A percentile compares a stretch with the other conserved stretches of the same genome.
These are phyloP conservation scores for Coelastrella sp. DNA, from an alignment of 139 green algal species.

Conservation along the genomic window DNA sequence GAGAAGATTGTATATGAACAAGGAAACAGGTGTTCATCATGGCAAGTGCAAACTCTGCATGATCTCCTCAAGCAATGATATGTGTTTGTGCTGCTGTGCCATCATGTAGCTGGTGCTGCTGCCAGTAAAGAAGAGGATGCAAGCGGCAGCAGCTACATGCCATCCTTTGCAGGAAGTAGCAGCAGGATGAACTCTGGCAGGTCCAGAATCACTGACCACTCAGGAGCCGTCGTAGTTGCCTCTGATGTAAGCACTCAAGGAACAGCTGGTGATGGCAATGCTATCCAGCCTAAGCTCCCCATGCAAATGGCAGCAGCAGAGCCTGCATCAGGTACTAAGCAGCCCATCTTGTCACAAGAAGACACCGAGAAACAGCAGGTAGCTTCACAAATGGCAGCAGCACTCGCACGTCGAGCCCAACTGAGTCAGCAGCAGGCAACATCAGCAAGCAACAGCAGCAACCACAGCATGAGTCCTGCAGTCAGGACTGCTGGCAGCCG, in stretches of 20 bases:
- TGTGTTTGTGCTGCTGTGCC: neutral
- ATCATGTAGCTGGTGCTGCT: neutral
- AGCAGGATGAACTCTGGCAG: slow-evolving; percentile 1
- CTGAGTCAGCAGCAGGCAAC: slow-evolving; percentile 39
- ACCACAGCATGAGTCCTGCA: slow-evolving; percentile 9
- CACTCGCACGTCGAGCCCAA: slow-evolving; percentile 23
- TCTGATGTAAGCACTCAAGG: no score
- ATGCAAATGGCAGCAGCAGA: neutral
- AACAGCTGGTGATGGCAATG: neutral
- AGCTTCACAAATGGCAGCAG: slow-evolving; percentile 27
- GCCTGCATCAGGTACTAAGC: slow-evolving; percentile 8
- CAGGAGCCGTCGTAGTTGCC: no score
- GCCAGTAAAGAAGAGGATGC: neutral
- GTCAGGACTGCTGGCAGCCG: neutral
- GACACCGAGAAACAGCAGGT: slow-evolving; percentile 25
- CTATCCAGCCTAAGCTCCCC: no score
- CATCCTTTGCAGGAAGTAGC: neutral
- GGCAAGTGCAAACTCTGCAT: no score
- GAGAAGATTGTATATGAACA: no score
- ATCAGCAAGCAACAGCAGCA: slow-evolving; percentile 6
- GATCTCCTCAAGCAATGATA: no score
- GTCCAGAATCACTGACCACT: neutral
- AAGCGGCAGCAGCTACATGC: slow-evolving; percentile 17
- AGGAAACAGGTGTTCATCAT: no score
- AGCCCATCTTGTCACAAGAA: neutral